A percentile compares a stretch with the other conserved stretches of the same genome.
These are phyloP conservation scores for Piromyces finnis DNA, from an alignment of 192 early-diverging fungal genomes.

Conservation along the genomic window DNA sequence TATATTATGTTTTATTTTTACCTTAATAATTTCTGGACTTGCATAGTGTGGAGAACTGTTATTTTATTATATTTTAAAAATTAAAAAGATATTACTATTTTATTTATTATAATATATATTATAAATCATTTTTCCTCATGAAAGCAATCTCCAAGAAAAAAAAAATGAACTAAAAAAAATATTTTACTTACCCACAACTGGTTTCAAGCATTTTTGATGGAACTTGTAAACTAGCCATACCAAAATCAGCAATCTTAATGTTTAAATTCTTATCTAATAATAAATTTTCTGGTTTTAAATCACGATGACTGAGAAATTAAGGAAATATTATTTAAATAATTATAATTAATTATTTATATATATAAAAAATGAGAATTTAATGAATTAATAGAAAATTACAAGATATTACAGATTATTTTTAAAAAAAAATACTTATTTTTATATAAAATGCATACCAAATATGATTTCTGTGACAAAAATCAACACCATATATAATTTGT, in stretches of 20 bases:
- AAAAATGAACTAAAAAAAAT: too few relatives aligned
- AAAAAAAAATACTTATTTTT: background rate
- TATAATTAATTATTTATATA: too few relatives aligned
- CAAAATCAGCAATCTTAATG: background rate
- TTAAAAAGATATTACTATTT: too few relatives aligned
- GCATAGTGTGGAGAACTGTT: slow-evolving; percentile 52
- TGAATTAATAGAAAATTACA: too few relatives aligned
- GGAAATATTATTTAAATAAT: too few relatives aligned
- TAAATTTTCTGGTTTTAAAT: slow-evolving; percentile 33
- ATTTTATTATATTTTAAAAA: too few relatives aligned
- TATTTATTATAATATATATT: too few relatives aligned
- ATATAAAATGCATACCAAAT: slow-evolving; percentile 43
- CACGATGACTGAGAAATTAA: slow-evolving; percentile 36
- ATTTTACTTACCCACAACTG: slow-evolving; percentile 44
- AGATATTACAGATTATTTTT: too few relatives aligned
- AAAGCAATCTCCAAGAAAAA: too few relatives aligned
- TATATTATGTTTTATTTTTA: background rate
- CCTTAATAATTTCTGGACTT: slow-evolving; percentile 51
- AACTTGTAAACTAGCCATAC: background rate
- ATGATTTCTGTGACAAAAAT: slow-evolving; percentile 83
- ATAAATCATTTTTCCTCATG: too few relatives aligned
- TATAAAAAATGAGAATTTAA: too few relatives aligned
- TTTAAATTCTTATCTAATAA: background rate
- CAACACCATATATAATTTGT: slow-evolving; percentile 86
- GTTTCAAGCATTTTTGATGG: slow-evolving; percentile 24